Evolutionary conservation across 1,139 yeast genomes (phyloP), one percentile per base, ranked within the genome.

Genomic region (Yamadazyma diospyri): DNA sequence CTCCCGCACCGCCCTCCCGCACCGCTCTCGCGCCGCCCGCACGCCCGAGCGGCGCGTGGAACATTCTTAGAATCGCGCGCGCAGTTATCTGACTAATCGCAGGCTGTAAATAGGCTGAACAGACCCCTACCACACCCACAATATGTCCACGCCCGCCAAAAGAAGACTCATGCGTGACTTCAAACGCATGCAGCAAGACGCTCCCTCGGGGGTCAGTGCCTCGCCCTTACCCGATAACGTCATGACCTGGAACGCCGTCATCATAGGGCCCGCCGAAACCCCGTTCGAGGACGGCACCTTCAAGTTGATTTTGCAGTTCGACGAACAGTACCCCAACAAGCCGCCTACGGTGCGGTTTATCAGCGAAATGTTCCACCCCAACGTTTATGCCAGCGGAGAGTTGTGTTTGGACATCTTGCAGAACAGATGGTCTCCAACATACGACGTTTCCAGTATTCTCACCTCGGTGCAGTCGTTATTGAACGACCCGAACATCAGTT

Each of bases 281-380:
- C 97, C 98, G 3, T 92, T 87, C 54, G 98, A 92, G 59, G 99
- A 92, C 53, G 99, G 99, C 12, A 92, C 98, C 0, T 94, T 92
- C 63, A 74, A 95, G 37, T 71, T 92, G 39, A 72, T 81, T 36
- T 64, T 94, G 45, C 94, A 86, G 50, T 92, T 92, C 57, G 97
- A 89, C 55, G 99, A 92, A 61, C 97, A 88, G 54, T 92, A 92
- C 52, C 99, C 99, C 5, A 89, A 89, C 51, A 92, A 92, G 54
- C 97, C 98, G 11, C 98, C 99, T 4, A 69, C 75, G 33, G 98
- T 94, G 31, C 83, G 86, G 53, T 92, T 92, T 55, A 69, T 89
- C 30, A 81, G 94, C 42, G 94, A 86, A 50, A 92, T 92, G 96
- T 92, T 94, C 59, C 99, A 92, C 56, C 99, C 98, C 6, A 92